A percentile compares a stretch with the other conserved stretches of the same genome.
These are phyloP conservation scores for Aspergillus spinulosporus DNA, from an alignment of 2,329 filamentous ascomycete species.

Conservation along the genomic window DNA sequence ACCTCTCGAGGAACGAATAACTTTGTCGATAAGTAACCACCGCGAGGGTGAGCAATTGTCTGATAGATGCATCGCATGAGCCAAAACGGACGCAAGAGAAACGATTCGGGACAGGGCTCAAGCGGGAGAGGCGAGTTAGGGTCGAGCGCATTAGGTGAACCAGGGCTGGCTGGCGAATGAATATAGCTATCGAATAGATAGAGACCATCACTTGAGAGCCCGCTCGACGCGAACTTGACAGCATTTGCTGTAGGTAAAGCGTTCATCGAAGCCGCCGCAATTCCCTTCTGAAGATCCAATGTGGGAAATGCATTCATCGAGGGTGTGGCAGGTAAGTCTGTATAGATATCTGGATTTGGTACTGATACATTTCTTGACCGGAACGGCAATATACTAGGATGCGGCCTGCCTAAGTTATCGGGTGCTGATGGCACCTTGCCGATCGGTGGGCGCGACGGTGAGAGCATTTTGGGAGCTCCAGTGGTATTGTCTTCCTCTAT, in stretches of 20 bases:
- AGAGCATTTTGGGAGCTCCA: slow-evolving; percentile 33
- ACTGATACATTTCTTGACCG: slow-evolving; percentile 73
- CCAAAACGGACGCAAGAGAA: slow-evolving; percentile 93
- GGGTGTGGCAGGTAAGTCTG: slow-evolving; percentile 72
- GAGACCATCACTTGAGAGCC: slow-evolving; percentile 65
- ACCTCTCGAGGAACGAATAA: slow-evolving; percentile 90
- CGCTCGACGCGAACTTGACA: slow-evolving; percentile 58
- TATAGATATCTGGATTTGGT: slow-evolving; percentile 60
- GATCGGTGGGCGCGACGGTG: slow-evolving; percentile 36
- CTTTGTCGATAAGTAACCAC: slow-evolving; percentile 87
- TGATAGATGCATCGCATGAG: slow-evolving; percentile 93
- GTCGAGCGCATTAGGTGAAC: slow-evolving; percentile 63
- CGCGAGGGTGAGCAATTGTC: slow-evolving; percentile 84
- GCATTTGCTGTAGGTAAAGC: slow-evolving; percentile 67
- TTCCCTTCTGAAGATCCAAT: slow-evolving; percentile 45
- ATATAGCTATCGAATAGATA: slow-evolving; percentile 84
- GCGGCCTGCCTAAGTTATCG: slow-evolving; percentile 62
- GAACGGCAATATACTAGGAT: slow-evolving; percentile 70
- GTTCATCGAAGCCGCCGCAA: slow-evolving; percentile 57
- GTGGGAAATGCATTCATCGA: slow-evolving; percentile 66
- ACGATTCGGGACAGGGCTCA: slow-evolving; percentile 87
- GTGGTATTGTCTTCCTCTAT: slow-evolving; percentile 41
- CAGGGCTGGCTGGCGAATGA: slow-evolving; percentile 64
- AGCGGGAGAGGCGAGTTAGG: slow-evolving; percentile 71
- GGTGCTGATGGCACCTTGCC: slow-evolving; percentile 44